phyloP scores from a whole-genome alignment of 768 basidiomycete genomes.

The Mycena belliarum region DNA sequence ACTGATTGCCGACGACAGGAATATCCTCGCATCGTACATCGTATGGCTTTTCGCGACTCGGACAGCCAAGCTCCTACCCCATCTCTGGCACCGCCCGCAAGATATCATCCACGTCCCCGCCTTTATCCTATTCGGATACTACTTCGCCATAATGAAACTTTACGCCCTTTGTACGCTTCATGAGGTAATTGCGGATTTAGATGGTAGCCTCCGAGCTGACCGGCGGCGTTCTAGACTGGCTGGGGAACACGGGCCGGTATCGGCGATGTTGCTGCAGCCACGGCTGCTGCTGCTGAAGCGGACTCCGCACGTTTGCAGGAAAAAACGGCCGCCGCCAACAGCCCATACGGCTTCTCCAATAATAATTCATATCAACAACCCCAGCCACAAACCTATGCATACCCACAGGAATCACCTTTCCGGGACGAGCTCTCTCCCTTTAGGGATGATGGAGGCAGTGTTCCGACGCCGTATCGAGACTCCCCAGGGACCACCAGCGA shows the following conservation, averaged over 20 bases:
- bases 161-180: conserved; percentile 90
- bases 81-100: conserved; percentile 74
- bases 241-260: conserved; percentile 97
- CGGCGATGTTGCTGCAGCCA: conserved; percentile 78
- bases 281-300: conserved; percentile 59
- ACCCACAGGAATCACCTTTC: conserved; percentile 20
- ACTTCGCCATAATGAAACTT: conserved; percentile 93
- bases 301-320: conserved; percentile 32
- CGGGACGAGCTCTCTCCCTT: conserved; percentile 22
- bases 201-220: neutral
- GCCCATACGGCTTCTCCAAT: conserved; percentile 19
- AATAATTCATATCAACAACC: conserved; percentile 30
- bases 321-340: conserved; percentile 26
- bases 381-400: conserved; percentile 20
- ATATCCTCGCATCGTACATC: conserved; percentile 64
- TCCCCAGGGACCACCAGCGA: conserved; percentile 13
- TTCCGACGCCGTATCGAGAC: conserved; percentile 17
- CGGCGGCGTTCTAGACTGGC: conserved; percentile 58
- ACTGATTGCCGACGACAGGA: conserved; percentile 43
- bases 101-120: conserved; percentile 84
- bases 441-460: conserved; percentile 8
- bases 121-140: conserved; percentile 88
- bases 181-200: conserved; percentile 53
- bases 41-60: conserved; percentile 74
- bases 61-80: conserved; percentile 80